phyloP scores from a whole-genome alignment of 2,329 filamentous ascomycete species.

The Bipolaris oryzae region DNA sequence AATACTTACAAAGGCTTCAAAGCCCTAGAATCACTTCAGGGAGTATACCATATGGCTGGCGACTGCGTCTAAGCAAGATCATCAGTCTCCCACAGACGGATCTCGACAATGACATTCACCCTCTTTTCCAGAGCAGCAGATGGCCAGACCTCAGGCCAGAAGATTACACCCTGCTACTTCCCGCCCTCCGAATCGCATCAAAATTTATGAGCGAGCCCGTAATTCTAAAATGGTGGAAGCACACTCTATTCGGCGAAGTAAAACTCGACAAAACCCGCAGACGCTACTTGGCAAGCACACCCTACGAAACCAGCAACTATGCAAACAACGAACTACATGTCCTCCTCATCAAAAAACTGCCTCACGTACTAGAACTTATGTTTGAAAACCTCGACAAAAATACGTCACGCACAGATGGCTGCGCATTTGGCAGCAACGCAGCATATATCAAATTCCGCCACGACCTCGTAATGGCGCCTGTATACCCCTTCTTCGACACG shows the following conservation, averaged over 20 bases:
- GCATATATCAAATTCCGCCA: neutral
- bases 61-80: neutral
- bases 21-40: neutral
- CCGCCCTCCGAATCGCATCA: slow-evolving; percentile 8
- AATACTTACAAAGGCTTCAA: neutral
- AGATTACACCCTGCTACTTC: neutral
- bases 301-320: neutral
- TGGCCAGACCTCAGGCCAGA: neutral
- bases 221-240: slow-evolving; percentile 8
- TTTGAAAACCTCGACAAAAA: slow-evolving; percentile 1
- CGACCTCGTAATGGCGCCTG: neutral
- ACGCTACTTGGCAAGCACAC: neutral
- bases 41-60: neutral
- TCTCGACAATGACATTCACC: slow-evolving; percentile 4
- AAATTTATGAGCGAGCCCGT: slow-evolving; percentile 5
- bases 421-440: neutral
- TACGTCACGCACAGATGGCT: neutral
- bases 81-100: no score
- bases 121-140: neutral
- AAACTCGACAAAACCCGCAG: neutral
- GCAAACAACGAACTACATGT: neutral
- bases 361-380: neutral
- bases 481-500: neutral
- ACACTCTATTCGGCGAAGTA: neutral
- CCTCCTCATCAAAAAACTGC: neutral